Evolutionary conservation across 768 basidiomycete species (phyloP).

Genomic region (Agrocybe praecox): DNA sequence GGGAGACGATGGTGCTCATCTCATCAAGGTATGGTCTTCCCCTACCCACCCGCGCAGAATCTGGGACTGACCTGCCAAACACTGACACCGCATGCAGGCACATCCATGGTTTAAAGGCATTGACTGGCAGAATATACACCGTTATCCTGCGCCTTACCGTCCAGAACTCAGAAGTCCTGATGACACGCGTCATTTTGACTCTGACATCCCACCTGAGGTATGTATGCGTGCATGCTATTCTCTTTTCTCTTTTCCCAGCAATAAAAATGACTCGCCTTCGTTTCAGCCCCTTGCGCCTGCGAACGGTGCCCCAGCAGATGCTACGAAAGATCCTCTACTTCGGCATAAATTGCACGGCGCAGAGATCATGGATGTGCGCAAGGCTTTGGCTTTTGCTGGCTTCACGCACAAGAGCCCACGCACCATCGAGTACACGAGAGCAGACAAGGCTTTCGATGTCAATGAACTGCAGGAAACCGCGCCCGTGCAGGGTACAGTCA

Average conservation of each 20-base stretch:
- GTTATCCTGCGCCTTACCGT: constrained; percentile 83
- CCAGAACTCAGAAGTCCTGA: constrained; percentile 81
- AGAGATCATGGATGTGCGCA: constrained; percentile 87
- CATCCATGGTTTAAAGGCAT: constrained; percentile 93
- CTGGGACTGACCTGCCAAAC: constrained; percentile 5
- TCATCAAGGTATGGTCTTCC: constrained; percentile 70
- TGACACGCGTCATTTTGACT: constrained; percentile 95
- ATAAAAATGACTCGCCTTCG: constrained; percentile 25
- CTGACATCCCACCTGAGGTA: constrained; percentile 92
- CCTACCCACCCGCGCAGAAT: constrained; percentile 5
- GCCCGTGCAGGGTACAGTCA: constrained; percentile 46
- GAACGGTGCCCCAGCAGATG: constrained; percentile 81
- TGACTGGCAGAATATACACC: constrained; percentile 88
- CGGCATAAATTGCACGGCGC: constrained; percentile 84
- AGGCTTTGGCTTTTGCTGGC: constrained; percentile 88
- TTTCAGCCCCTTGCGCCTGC: constrained; percentile 87
- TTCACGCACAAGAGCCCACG: constrained; percentile 92
- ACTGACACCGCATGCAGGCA: constrained; percentile 42
- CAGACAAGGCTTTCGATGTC: constrained; percentile 71
- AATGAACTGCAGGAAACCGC: constrained; percentile 45
- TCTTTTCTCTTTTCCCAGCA: constrained; percentile 19
- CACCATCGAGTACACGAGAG: constrained; percentile 73
- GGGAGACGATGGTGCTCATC: constrained; percentile 81
- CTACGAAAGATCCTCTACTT: constrained; percentile 88
- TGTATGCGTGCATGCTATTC: constrained; percentile 33